Percentiles rank a stretch among this genome's conserved stretches.
phyloP scores from a whole-genome alignment of 805 yeast genomes.

The Cyberlindnera nakhonratchasimensis region DNA sequence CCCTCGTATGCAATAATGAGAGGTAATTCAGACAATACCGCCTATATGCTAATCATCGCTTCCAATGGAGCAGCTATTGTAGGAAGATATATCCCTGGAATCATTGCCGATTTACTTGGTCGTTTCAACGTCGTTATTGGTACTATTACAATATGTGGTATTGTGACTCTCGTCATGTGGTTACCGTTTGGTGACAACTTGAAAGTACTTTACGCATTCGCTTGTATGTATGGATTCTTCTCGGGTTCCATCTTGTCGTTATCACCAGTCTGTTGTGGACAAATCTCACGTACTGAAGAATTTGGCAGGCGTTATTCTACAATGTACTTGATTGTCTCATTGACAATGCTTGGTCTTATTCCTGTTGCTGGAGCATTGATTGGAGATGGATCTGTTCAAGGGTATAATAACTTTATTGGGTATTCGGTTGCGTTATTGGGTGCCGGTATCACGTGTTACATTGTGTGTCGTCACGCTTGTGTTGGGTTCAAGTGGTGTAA shows the following conservation, averaged over 20 bases:
- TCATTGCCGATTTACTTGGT: conserved; percentile 45
- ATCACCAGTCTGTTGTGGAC: conserved; percentile 57
- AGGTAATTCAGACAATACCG: conserved; percentile 39
- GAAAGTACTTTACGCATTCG: conserved; percentile 39
- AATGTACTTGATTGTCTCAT: conserved; percentile 55
- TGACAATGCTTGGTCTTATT: conserved; percentile 45
- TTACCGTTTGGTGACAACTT: conserved; percentile 36
- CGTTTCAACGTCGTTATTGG: conserved; percentile 51
- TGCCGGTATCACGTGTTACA: conserved; percentile 17
- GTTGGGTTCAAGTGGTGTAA: conserved; percentile 17
- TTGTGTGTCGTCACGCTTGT: conserved; percentile 16
- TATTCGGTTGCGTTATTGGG: conserved; percentile 17
- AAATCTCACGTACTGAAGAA: conserved; percentile 48
- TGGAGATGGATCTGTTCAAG: conserved; percentile 25
- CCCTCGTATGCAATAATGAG: conserved; percentile 48
- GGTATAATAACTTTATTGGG: conserved; percentile 17
- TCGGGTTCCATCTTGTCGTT: conserved; percentile 53
- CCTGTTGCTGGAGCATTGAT: conserved; percentile 51
- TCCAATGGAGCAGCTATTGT: conserved; percentile 39
- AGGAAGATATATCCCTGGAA: conserved; percentile 42
- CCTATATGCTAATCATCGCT: conserved; percentile 44
- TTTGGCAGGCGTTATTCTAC: conserved; percentile 55
- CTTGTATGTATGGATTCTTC: conserved; percentile 48
- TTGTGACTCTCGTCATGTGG: conserved; percentile 40
- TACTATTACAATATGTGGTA: conserved; percentile 31